A percentile compares a stretch with the other conserved stretches of the same genome.
Conservation (phyloP, 305 asterid genomes). For the Solanum aculeatissimum region DNA sequence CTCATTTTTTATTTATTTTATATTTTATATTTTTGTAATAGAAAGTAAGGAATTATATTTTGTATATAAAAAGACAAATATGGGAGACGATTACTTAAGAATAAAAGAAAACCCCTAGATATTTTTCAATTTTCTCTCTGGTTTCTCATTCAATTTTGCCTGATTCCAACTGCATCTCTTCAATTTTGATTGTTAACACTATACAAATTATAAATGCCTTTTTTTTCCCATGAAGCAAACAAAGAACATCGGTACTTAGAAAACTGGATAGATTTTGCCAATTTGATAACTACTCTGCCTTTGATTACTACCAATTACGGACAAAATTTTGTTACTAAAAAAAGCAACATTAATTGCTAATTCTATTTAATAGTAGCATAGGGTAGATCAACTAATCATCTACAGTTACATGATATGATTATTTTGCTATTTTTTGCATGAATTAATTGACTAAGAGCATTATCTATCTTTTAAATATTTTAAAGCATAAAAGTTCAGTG, state of each 20-base stretch:
- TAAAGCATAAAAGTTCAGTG: background rate
- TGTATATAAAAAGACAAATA: too few species aligned
- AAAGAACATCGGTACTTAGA: background rate
- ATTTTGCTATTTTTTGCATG: background rate
- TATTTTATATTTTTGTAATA: too few species aligned
- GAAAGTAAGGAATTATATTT: too few species aligned
- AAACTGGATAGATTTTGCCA: background rate
- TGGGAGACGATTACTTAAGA: too few species aligned
- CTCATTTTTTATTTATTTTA: too few species aligned
- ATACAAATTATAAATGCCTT: background rate
- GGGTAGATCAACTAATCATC: background rate
- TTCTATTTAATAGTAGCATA: background rate
- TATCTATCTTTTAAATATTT: background rate
- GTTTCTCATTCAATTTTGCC: too few species aligned
- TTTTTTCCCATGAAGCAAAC: background rate
- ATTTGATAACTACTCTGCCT: background rate
- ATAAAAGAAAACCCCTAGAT: too few species aligned
- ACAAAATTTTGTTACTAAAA: background rate
- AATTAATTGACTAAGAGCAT: background rate
- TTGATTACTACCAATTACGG: background rate
- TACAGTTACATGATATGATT: background rate
- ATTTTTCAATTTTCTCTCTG: too few species aligned
- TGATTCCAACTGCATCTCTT: too few species aligned
- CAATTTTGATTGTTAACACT: too few species aligned
- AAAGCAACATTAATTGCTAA: background rate